Conservation (phyloP, 345 rosid species). For the Reutealis trisperma region DNA sequence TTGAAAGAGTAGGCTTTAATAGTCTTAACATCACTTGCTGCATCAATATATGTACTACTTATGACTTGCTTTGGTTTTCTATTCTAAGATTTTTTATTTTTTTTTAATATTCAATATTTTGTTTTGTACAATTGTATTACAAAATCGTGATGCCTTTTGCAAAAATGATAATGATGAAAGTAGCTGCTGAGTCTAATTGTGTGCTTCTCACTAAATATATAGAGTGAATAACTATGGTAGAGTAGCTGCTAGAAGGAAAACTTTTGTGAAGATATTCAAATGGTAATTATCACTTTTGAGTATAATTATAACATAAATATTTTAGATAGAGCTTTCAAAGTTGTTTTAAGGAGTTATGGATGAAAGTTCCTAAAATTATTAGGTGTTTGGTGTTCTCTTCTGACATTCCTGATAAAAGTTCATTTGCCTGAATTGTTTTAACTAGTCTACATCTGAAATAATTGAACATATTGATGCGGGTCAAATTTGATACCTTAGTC, state of each 20-base stretch:
- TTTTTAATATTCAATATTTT: not conserved
- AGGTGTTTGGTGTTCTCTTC: too few relatives aligned
- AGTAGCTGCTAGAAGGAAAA: conserved; percentile 17
- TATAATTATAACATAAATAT: too few relatives aligned
- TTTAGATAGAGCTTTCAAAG: not conserved
- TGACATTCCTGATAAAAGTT: not conserved
- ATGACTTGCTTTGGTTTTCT: not conserved
- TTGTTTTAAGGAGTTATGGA: not conserved
- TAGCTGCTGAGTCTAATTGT: conserved; percentile 9
- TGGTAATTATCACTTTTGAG: not conserved
- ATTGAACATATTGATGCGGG: too few relatives aligned
- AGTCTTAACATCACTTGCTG: conserved; percentile 7
- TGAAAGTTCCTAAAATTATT: not conserved
- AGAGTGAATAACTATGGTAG: conserved; percentile 7
- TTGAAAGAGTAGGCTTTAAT: conserved; percentile 6
- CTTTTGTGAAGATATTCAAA: not conserved
- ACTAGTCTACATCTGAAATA: not conserved
- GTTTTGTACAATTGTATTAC: conserved; percentile 24
- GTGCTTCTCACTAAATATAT: not conserved
- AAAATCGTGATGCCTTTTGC: conserved; percentile 36
- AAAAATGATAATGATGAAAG: conserved; percentile 29
- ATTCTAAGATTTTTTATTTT: not conserved
- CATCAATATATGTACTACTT: conserved; percentile 1
- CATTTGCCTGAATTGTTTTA: not conserved
- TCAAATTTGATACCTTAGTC: too few relatives aligned